A percentile compares a stretch with the other conserved stretches of the same genome.
Evolutionary conservation across 805 yeast genomes (phyloP).

Genomic region (Spathaspora hagerdaliae): DNA sequence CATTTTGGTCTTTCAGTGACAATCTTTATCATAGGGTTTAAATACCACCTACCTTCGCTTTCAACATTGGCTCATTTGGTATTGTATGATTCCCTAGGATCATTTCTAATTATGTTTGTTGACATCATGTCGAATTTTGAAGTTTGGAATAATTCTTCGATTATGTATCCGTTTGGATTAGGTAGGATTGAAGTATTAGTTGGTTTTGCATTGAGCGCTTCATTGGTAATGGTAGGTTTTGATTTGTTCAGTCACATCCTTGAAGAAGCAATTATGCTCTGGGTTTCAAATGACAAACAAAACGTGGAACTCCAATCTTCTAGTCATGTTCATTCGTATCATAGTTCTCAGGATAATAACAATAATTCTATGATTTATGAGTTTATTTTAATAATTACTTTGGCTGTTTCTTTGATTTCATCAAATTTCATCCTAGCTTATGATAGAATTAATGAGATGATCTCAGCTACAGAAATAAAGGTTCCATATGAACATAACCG

Average conservation of each 20-base stretch:
- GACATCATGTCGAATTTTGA: conserved; percentile 87
- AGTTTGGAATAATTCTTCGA: conserved; percentile 80
- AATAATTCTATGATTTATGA: conserved; percentile 31
- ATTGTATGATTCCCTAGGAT: conserved; percentile 82
- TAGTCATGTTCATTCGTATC: conserved; percentile 37
- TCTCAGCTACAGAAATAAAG: conserved; percentile 7
- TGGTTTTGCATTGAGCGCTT: conserved; percentile 82
- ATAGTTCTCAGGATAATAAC: conserved; percentile 13
- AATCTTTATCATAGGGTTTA: conserved; percentile 59
- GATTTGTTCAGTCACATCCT: conserved; percentile 84
- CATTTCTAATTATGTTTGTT: conserved; percentile 63
- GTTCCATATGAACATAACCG: conserved; percentile 15
- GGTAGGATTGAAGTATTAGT: conserved; percentile 87
- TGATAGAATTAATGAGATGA: conserved; percentile 32
- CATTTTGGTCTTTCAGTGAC: conserved; percentile 55
- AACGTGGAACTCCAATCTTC: conserved; percentile 24
- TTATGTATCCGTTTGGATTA: conserved; percentile 87
- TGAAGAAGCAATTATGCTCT: conserved; percentile 61
- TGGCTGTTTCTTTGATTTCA: conserved; percentile 27
- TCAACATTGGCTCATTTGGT: conserved; percentile 82
- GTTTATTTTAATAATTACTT: conserved; percentile 17
- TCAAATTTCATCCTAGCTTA: conserved; percentile 30
- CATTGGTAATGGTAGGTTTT: conserved; percentile 85
- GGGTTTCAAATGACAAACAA: conserved; percentile 18
- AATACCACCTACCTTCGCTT: conserved; percentile 54